Percentiles rank a stretch among this genome's conserved stretches.
These are phyloP conservation scores for Tephrocybe sp. DNA, from an alignment of 768 basidiomycete species.

Conservation along the genomic window DNA sequence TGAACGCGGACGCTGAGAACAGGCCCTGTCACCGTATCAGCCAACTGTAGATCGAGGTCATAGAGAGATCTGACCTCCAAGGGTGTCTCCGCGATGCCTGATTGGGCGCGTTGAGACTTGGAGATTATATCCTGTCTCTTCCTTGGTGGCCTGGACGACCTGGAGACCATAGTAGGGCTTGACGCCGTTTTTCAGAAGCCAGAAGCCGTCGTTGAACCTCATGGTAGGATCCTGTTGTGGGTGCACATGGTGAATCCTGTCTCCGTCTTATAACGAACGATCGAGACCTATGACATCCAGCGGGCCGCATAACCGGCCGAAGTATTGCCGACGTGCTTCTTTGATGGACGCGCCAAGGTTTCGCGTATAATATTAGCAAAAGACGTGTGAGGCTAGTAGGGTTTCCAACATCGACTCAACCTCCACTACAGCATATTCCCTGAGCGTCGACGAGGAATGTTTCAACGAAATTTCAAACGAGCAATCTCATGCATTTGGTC, in stretches of 20 bases:
- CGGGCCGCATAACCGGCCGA: constrained; percentile 23
- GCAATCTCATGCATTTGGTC: no score
- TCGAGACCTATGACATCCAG: constrained; percentile 11
- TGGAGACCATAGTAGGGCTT: constrained; percentile 63
- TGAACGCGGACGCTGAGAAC: constrained; percentile 51
- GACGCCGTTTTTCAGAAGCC: constrained; percentile 63
- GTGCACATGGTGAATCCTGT: neutral
- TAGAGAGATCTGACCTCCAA: constrained; percentile 42
- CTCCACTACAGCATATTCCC: no score
- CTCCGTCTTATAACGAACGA: constrained; percentile 7
- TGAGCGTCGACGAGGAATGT: no score
- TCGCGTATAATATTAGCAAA: no score
- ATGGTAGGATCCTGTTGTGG: constrained; percentile 43
- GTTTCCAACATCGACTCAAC: no score
- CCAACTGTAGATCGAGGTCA: constrained; percentile 12
- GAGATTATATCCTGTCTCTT: constrained; percentile 50
- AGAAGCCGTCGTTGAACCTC: constrained; percentile 78
- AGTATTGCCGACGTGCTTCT: constrained; percentile 8
- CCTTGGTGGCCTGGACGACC: constrained; percentile 48
- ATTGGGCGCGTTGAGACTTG: constrained; percentile 63
- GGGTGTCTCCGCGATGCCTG: constrained; percentile 62
- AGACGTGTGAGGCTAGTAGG: no score
- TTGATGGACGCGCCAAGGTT: no score
- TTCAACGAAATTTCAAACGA: no score
- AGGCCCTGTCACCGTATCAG: constrained; percentile 37